Evolutionary conservation across 805 yeast genomes (phyloP), one percentile per base, ranked within the genome.

Genomic region (Zygosaccharomyces kombuchaensis): DNA sequence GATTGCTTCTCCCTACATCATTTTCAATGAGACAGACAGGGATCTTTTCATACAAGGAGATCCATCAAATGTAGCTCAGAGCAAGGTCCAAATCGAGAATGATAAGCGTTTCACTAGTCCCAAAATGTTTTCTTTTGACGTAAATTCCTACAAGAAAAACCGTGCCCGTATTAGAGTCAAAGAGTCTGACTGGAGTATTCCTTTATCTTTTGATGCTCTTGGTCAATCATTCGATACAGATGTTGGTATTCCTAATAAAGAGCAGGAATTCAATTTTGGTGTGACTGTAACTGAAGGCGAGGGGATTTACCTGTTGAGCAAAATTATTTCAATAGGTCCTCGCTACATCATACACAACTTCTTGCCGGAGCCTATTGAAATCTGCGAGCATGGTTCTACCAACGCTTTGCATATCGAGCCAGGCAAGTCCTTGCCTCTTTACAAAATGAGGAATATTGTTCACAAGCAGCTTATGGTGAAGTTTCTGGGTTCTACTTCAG

Each of bases 121-220:
- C 0, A 77, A 76, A 47, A 80, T 93, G 86, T 90, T 93, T 69
- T 91, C 99, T 0, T 91, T 87, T 59, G 83, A 78, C 19, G 70
- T 69, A 10, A 76, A 74, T 27, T 68, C 67, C 9, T 82, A 78
- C 40, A 75, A 81, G 22, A 76, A 73, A 34, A 82, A 84, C 55
- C 72, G 95, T 47, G 95, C 90, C 0, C 58, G 75, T 21, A 56
- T 90, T 6, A 75, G 76, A 48, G 73, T 87, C 16, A 84, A 77
- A 0, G 86, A 84, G 44, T 83, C 96, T 0, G 71, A 73, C 6
- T 77, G 86, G 77, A 84, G 96, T 52, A 62, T 71, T 1, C 86
- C 87, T 1, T 70, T 87, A 39, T 82, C 95, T 60, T 81, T 93
- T 57, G 96, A 90, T 60, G 95, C 96, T 3, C 76, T 91, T 45